Evolutionary conservation across 2,329 filamentous ascomycete genomes (phyloP), one percentile per base, ranked within the genome.

Genomic region (Alternaria consortialis): DNA sequence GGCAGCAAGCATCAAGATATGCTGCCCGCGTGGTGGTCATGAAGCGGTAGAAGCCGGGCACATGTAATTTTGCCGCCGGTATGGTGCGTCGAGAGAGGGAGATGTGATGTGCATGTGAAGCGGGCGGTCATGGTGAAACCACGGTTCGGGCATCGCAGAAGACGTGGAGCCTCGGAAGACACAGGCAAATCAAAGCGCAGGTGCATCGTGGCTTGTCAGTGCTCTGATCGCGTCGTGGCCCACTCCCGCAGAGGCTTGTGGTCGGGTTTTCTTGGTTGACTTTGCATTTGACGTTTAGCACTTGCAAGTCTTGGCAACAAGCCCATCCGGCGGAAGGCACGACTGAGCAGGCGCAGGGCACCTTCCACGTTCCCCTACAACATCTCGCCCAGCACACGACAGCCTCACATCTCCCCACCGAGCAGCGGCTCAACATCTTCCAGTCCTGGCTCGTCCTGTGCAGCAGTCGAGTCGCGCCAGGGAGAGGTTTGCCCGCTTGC

Each of bases 381-480:
- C 60, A 60, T 53, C 67, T 48, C 60, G 53, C 48, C 51, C 62
- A 66, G 50, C 68, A 65, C 67, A 56, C 68, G 60, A 71, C 66
- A 58, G 62, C 44, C 58, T 57, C 58, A 55, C 56, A 59, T 48
- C 53, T 42, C 42, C 59, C 58, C 63, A 60, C 63, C 58, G 67
- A 73, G 71, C 70, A 73, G 71, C 74, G 72, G 73, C 72, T 70
- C 67, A 68, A 70, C 61, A 69, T 73, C 73, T 77, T 78, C 76
- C 77, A 81, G 82, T 81, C 46, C 82, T 77, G 77, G 77, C 78
- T 80, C 78, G 76, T 78, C 77, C 74, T 77, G 77, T 78, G 58
- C 69, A 71, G 75, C 77, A 77, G 77, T 77, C 78, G 78, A 80
- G 78, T 71, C 75, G 70, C 67, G 70, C 70, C 69, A 75, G 75